phyloP scores from a whole-genome alignment of 108 stramenopile genomes.

The Skeletonema tropicum region DNA sequence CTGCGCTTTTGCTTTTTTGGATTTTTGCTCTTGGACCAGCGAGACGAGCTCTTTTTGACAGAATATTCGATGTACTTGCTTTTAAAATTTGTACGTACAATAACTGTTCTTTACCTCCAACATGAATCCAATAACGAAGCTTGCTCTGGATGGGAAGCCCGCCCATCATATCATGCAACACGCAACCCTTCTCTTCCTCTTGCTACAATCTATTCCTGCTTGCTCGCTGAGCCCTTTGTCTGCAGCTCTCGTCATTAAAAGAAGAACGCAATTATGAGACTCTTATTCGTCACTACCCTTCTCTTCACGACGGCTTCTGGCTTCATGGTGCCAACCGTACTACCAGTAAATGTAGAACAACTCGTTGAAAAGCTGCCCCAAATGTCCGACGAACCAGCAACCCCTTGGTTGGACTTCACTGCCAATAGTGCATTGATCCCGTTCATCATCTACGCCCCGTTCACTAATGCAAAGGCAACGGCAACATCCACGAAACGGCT shows the following conservation, averaged over 20 bases:
- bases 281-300: background rate
- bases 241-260: background rate
- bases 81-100: too few species aligned
- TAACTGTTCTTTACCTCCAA: too few species aligned
- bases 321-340: background rate
- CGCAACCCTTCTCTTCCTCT: too few species aligned
- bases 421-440: background rate
- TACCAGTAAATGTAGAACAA: background rate
- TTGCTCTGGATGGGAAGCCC: too few species aligned
- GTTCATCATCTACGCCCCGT: background rate
- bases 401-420: background rate
- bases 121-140: too few species aligned
- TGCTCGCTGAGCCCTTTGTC: background rate
- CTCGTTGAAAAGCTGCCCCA: background rate
- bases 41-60: too few species aligned
- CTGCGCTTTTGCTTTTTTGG: background rate
- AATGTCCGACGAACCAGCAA: background rate
- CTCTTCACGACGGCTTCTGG: background rate
- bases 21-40: conserved; percentile 7
- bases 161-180: too few species aligned
- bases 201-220: too few species aligned
- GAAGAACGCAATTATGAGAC: background rate
- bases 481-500: background rate
- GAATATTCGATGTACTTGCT: too few species aligned
- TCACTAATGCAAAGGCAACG: background rate